phyloP scores from a whole-genome alignment of 2,329 filamentous ascomycete genomes.

The Macrophomina tecta region DNA sequence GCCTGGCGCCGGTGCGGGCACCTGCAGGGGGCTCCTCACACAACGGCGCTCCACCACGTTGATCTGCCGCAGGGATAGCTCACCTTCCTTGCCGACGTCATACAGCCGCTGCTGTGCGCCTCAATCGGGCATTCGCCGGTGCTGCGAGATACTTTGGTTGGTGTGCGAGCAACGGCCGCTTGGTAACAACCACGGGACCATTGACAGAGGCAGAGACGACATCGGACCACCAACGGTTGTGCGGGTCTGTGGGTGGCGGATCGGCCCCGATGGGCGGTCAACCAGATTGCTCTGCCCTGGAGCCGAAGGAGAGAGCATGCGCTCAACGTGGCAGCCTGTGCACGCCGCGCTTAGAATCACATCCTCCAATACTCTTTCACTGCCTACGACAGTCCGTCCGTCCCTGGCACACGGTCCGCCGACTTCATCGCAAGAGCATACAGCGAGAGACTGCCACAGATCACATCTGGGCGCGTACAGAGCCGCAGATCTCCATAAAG shows the following conservation, averaged over 20 bases:
- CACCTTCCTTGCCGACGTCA: background rate
- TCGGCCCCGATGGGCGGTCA: background rate
- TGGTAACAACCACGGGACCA: background rate
- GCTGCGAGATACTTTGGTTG: background rate
- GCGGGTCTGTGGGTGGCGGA: slow-evolving; percentile 1
- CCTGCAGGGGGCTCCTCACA: slow-evolving; percentile 11
- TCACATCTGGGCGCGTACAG: background rate
- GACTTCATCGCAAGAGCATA: background rate
- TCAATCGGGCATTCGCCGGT: background rate
- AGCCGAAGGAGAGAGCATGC: background rate
- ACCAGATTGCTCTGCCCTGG: background rate
- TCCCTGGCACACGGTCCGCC: background rate
- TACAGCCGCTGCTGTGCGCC: background rate
- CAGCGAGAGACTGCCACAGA: background rate
- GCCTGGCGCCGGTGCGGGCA: background rate
- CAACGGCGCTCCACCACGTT: slow-evolving; percentile 16
- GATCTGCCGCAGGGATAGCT: slow-evolving; percentile 19
- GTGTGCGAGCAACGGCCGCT: slow-evolving; percentile 1
- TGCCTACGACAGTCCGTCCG: background rate
- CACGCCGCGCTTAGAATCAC: too few relatives aligned
- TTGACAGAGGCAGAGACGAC: background rate
- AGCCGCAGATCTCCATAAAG: background rate
- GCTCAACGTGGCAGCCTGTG: background rate
- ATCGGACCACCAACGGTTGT: background rate
- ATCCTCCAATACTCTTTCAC: background rate